A percentile compares a stretch with the other conserved stretches of the same genome.
These are phyloP conservation scores for Globisporangium iwayamae DNA, from an alignment of 352 stramenopile species.

Conservation along the genomic window DNA sequence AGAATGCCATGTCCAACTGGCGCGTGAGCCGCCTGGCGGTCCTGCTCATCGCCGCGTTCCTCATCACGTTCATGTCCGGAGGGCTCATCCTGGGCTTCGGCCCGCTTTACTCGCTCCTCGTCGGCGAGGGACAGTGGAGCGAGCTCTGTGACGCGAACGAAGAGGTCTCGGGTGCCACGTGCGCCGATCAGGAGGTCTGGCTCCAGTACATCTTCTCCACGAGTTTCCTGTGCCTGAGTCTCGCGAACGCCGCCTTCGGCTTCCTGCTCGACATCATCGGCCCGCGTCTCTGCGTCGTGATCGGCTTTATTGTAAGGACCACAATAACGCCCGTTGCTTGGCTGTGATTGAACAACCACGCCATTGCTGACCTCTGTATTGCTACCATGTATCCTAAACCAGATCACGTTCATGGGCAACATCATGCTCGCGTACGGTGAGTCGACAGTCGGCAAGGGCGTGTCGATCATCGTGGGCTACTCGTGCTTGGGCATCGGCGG, in stretches of 20 bases:
- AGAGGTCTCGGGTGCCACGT: constrained; percentile 25
- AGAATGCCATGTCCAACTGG: constrained; percentile 31
- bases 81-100: constrained; percentile 50
- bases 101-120: constrained; percentile 44
- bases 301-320: constrained; percentile 23
- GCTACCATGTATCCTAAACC: background rate
- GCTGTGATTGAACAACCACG: too few species aligned
- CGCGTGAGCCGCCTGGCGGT: constrained; percentile 18
- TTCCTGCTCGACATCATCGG: constrained; percentile 43
- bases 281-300: constrained; percentile 27
- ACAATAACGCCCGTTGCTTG: too few species aligned
- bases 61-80: constrained; percentile 35
- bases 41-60: constrained; percentile 23
- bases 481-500: constrained; percentile 42
- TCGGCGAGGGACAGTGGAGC: constrained; percentile 40
- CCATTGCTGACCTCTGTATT: background rate
- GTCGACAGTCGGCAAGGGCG: constrained; percentile 19
- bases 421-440: constrained; percentile 38
- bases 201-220: constrained; percentile 57
- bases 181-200: constrained; percentile 37
- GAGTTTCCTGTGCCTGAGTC: constrained; percentile 41
- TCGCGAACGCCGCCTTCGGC: constrained; percentile 43
- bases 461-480: constrained; percentile 20
- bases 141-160: constrained; percentile 31
- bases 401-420: constrained; percentile 41